Evolutionary conservation across 2,329 filamentous ascomycete genomes (phyloP).

Genomic region (Berkeleyomyces rouxiae): DNA sequence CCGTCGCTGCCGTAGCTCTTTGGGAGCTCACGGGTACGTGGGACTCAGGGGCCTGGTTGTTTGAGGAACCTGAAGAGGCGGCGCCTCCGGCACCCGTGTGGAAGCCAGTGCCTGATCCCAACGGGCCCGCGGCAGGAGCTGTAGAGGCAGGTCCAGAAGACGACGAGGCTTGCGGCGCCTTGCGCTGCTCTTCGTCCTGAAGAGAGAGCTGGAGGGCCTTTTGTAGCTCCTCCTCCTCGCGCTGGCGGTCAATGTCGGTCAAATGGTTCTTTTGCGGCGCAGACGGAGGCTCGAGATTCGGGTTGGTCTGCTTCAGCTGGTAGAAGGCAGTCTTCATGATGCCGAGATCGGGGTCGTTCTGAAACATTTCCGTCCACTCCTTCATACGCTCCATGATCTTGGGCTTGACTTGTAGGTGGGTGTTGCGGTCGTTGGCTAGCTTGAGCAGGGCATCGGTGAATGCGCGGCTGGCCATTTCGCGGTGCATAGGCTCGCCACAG

Average conservation of each 20-base stretch:
- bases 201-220: constrained; percentile 88
- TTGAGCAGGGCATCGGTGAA: constrained; percentile 89
- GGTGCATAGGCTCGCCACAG: constrained; percentile 72
- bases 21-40: constrained; percentile 41
- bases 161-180: constrained; percentile 25
- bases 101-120: constrained; percentile 19
- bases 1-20: constrained; percentile 87
- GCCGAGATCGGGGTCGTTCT: constrained; percentile 72
- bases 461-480: constrained; percentile 75
- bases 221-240: constrained; percentile 93
- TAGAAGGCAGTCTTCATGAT: constrained; percentile 95
- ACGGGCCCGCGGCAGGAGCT: constrained; percentile 16
- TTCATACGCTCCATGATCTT: constrained; percentile 96
- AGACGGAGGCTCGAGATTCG: constrained; percentile 76
- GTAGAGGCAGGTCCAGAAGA: constrained; percentile 18
- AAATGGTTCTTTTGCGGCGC: constrained; percentile 88
- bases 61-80: not conserved
- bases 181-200: constrained; percentile 62
- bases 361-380: constrained; percentile 92
- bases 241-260: constrained; percentile 75
- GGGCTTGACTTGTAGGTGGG: constrained; percentile 87
- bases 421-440: constrained; percentile 85
- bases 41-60: constrained; percentile 16
- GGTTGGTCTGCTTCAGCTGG: constrained; percentile 70
- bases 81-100: not conserved